A percentile compares a stretch with the other conserved stretches of the same genome.
Conservation (phyloP, 2,329 filamentous ascomycete species). For the Trichoderma koningiopsis region DNA sequence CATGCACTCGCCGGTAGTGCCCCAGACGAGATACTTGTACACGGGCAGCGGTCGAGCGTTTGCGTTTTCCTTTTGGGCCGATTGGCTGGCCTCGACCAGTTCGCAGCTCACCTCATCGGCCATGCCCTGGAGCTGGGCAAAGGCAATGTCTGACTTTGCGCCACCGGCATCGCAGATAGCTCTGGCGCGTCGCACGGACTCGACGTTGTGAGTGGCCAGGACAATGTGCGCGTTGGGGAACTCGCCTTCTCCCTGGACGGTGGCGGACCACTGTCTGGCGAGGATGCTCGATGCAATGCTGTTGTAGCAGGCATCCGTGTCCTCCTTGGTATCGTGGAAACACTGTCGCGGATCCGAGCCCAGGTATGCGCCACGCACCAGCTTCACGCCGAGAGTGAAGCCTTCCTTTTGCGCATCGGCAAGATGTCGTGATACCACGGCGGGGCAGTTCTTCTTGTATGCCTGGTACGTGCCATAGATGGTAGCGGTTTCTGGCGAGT, state of each 20-base stretch:
- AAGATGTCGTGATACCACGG: slow-evolving; percentile 62
- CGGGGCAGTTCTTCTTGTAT: slow-evolving; percentile 67
- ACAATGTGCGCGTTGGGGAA: slow-evolving; percentile 67
- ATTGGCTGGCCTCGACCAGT: slow-evolving; percentile 46
- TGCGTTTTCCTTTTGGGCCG: slow-evolving; percentile 33
- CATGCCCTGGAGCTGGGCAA: slow-evolving; percentile 87
- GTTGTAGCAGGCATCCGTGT: slow-evolving; percentile 74
- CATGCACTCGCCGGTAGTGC: slow-evolving; percentile 76
- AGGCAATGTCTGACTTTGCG: slow-evolving; percentile 45
- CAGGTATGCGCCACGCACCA: slow-evolving; percentile 75
- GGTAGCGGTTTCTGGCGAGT: slow-evolving; percentile 61
- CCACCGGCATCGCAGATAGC: slow-evolving; percentile 51
- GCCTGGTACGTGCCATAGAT: slow-evolving; percentile 82
- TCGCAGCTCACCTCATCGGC: slow-evolving; percentile 85
- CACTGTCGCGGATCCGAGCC: slow-evolving; percentile 68
- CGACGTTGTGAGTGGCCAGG: slow-evolving; percentile 80
- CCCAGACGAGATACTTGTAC: slow-evolving; percentile 72
- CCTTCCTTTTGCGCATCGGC: slow-evolving; percentile 57
- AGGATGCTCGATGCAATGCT: slow-evolving; percentile 68
- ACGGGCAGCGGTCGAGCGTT: slow-evolving; percentile 53
- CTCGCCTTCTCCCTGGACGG: slow-evolving; percentile 40
- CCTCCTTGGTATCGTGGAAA: slow-evolving; percentile 71
- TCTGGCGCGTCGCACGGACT: slow-evolving; percentile 64
- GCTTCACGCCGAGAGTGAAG: slow-evolving; percentile 72
- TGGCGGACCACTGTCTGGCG: slow-evolving; percentile 49